These are phyloP conservation scores for Cladosporium colombiae DNA, from an alignment of 2,329 filamentous ascomycete genomes.

Conservation along the genomic window DNA sequence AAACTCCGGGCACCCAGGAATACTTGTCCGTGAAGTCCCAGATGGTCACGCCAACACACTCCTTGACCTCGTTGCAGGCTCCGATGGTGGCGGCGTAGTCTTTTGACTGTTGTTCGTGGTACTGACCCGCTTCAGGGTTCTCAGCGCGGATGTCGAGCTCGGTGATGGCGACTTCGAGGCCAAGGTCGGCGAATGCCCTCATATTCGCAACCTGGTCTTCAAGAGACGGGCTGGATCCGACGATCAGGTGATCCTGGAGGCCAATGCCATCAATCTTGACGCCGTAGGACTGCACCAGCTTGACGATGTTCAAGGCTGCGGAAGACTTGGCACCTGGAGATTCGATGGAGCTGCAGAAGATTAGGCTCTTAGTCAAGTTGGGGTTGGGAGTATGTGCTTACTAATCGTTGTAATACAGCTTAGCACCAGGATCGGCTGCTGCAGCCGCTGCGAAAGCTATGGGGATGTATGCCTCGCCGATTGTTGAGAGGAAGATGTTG, in stretches of 20 bases:
- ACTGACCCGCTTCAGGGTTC: constrained; percentile 48
- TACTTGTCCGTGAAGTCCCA: constrained; percentile 47
- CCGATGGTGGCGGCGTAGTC: constrained; percentile 47
- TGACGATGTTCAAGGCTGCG: constrained; percentile 40
- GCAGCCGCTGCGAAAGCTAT: constrained; percentile 60
- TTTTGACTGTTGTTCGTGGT: constrained; percentile 49
- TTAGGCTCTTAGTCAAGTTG: constrained; percentile 53
- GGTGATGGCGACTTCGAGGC: constrained; percentile 61
- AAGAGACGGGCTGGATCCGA: constrained; percentile 53
- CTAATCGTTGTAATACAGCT: constrained; percentile 67
- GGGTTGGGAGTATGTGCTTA: constrained; percentile 40
- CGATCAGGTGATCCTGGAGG: constrained; percentile 62
- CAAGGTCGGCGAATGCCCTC: constrained; percentile 52
- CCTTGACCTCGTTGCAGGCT: constrained; percentile 40
- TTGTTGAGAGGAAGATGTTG: constrained; percentile 56
- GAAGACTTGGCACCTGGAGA: constrained; percentile 50
- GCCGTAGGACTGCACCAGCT: constrained; percentile 39
- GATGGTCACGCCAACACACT: constrained; percentile 42
- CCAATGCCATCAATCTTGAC: constrained; percentile 62
- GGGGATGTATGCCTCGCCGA: constrained; percentile 59
- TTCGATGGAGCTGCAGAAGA: constrained; percentile 53
- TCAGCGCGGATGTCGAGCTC: constrained; percentile 60
- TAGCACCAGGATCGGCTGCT: constrained; percentile 56
- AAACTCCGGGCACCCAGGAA: constrained; percentile 43
- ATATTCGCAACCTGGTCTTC: constrained; percentile 50